These are phyloP conservation scores for Endothia cerciana DNA, from an alignment of 2,329 filamentous ascomycete species.

Conservation along the genomic window DNA sequence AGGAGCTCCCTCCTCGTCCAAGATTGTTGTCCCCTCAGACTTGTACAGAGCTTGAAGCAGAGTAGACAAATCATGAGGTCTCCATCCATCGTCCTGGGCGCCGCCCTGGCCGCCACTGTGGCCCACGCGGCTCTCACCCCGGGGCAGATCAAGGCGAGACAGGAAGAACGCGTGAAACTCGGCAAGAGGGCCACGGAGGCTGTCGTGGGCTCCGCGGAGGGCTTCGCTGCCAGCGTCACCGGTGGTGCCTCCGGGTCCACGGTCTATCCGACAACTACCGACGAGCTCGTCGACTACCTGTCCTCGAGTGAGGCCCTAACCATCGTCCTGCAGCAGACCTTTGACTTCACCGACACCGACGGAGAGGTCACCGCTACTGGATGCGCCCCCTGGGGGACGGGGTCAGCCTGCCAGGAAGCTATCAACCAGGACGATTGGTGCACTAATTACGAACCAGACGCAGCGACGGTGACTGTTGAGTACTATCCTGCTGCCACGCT, in stretches of 20 bases:
- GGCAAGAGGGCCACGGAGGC: slow-evolving; percentile 26
- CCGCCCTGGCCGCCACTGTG: slow-evolving; percentile 10
- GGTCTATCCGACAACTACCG: slow-evolving; percentile 56
- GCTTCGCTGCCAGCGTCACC: slow-evolving; percentile 56
- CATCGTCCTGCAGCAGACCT: slow-evolving; percentile 61
- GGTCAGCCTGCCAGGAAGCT: slow-evolving; percentile 58
- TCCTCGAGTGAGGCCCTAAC: neutral
- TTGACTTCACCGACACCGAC: slow-evolving; percentile 60
- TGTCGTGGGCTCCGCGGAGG: slow-evolving; percentile 45
- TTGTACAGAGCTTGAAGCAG: neutral
- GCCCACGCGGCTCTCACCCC: slow-evolving; percentile 15
- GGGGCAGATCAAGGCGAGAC: slow-evolving; percentile 3
- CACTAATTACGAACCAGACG: slow-evolving; percentile 58
- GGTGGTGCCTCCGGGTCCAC: slow-evolving; percentile 60
- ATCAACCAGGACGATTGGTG: slow-evolving; percentile 66
- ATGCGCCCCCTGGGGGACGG: slow-evolving; percentile 62
- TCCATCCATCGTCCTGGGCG: slow-evolving; percentile 10
- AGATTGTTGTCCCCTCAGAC: neutral
- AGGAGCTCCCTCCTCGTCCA: neutral
- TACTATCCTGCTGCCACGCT: slow-evolving; percentile 56
- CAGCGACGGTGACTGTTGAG: slow-evolving; percentile 49
- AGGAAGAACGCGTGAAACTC: slow-evolving; percentile 15
- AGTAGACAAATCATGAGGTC: slow-evolving; percentile 12
- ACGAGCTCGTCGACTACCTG: slow-evolving; percentile 54
- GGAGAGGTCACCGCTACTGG: slow-evolving; percentile 56